These are phyloP conservation scores for Vicia faba DNA, from an alignment of 306 rosid species.

Conservation along the genomic window DNA sequence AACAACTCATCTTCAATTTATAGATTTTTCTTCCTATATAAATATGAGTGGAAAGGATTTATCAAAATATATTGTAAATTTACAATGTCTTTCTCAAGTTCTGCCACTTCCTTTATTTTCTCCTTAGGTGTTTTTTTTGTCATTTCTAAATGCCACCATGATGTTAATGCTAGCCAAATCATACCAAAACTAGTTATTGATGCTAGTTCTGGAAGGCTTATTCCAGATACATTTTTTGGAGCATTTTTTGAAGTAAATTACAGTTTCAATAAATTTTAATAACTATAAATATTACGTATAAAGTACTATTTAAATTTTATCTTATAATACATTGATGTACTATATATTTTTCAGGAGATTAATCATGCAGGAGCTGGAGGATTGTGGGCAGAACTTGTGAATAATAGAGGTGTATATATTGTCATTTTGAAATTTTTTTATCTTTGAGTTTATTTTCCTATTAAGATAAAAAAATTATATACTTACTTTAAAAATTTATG, in stretches of 20 bases:
- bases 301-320: too few relatives aligned
- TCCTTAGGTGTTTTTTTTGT: neutral
- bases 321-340: neutral
- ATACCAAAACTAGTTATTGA: constrained; percentile 44
- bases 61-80: neutral
- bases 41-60: neutral
- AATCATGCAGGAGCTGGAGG: constrained; percentile 91
- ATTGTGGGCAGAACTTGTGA: constrained; percentile 59
- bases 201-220: constrained; percentile 47
- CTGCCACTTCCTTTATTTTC: neutral
- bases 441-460: too few relatives aligned
- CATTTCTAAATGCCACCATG: constrained; percentile 1
- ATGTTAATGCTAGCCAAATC: constrained; percentile 7
- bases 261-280: neutral
- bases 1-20: neutral
- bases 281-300: neutral
- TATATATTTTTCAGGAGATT: constrained; percentile 59
- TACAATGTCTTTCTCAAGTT: neutral
- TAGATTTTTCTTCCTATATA: neutral
- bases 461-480: too few relatives aligned
- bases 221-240: constrained; percentile 63
- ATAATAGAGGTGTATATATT: too few relatives aligned
- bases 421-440: too few relatives aligned
- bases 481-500: too few relatives aligned
- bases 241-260: constrained; percentile 58